These are phyloP conservation scores for Eudorina sp. DNA, from an alignment of 139 green algal species.

Conservation along the genomic window DNA sequence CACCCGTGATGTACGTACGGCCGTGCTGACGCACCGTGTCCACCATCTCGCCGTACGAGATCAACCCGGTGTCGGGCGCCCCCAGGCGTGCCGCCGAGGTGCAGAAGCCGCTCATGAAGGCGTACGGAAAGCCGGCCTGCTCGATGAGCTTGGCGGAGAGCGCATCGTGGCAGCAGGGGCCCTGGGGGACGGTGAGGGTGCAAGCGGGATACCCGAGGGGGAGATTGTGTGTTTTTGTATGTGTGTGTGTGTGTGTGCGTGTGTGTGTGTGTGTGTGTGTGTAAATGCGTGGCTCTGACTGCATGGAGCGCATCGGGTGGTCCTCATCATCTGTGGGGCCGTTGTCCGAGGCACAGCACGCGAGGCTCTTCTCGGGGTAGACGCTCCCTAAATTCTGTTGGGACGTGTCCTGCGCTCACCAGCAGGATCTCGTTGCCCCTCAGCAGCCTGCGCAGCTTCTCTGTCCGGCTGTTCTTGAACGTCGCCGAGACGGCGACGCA, in stretches of 20 bases:
- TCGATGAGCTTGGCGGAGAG: conserved; percentile 88
- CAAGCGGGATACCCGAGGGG: neutral
- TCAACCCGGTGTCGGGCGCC: conserved; percentile 87
- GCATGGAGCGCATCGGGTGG: too few relatives aligned
- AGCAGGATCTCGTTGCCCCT: conserved; percentile 32
- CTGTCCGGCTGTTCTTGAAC: conserved; percentile 37
- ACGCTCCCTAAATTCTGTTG: too few relatives aligned
- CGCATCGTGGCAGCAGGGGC: conserved; percentile 87
- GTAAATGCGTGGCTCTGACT: too few relatives aligned
- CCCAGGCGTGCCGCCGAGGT: conserved; percentile 80
- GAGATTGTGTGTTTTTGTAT: too few relatives aligned
- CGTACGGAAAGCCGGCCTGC: conserved; percentile 82
- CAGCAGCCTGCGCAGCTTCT: conserved; percentile 40
- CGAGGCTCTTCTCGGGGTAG: too few relatives aligned
- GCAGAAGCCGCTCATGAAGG: conserved; percentile 94
- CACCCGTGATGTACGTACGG: neutral
- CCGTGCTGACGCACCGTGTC: conserved; percentile 67
- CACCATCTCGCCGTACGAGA: conserved; percentile 91
- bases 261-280: too few relatives aligned
- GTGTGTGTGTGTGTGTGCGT: too few relatives aligned
- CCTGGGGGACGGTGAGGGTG: conserved; percentile 57
- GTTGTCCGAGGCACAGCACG: too few relatives aligned
- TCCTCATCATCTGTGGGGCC: too few relatives aligned
- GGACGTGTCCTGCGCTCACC: conserved; percentile 11
- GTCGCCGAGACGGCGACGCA: neutral